phyloP scores from a whole-genome alignment of 768 basidiomycete genomes.

The Lentinula sp. region DNA sequence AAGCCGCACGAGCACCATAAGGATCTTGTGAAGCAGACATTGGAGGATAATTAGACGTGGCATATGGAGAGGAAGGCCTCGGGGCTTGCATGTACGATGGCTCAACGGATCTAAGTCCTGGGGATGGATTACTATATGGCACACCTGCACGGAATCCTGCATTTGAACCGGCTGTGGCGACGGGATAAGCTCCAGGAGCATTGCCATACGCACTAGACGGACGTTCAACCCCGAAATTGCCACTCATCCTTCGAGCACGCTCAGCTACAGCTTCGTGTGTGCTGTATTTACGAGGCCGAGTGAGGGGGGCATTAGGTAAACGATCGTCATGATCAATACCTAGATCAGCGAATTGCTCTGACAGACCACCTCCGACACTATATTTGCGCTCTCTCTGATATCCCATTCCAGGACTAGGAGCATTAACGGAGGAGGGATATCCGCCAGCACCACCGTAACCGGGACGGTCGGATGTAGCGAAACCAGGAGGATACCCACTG shows the following conservation, averaged over 20 bases:
- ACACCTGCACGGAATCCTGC: slow-evolving; percentile 16
- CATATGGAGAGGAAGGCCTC: slow-evolving; percentile 22
- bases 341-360: slow-evolving; percentile 37
- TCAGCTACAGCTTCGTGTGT: slow-evolving; percentile 31
- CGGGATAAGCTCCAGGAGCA: slow-evolving; percentile 19
- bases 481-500: slow-evolving; percentile 5
- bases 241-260: slow-evolving; percentile 31
- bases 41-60: slow-evolving; percentile 29
- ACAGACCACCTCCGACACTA: slow-evolving; percentile 22
- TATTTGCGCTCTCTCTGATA: slow-evolving; percentile 27
- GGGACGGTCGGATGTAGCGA: slow-evolving; percentile 15
- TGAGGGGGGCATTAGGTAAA: slow-evolving; percentile 16
- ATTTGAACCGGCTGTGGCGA: neutral
- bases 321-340: slow-evolving; percentile 31
- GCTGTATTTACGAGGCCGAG: slow-evolving; percentile 41
- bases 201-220: slow-evolving; percentile 21
- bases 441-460: slow-evolving; percentile 16
- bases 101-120: slow-evolving; percentile 43
- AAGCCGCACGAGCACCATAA: slow-evolving; percentile 17
- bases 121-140: slow-evolving; percentile 35
- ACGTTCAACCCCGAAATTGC: slow-evolving; percentile 25
- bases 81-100: slow-evolving; percentile 23
- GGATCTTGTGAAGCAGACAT: slow-evolving; percentile 17
- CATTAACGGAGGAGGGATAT: slow-evolving; percentile 18
- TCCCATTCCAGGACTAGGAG: slow-evolving; percentile 7